phyloP scores from a whole-genome alignment of 108 stramenopile genomes.

The Skeletonema marinoi region DNA sequence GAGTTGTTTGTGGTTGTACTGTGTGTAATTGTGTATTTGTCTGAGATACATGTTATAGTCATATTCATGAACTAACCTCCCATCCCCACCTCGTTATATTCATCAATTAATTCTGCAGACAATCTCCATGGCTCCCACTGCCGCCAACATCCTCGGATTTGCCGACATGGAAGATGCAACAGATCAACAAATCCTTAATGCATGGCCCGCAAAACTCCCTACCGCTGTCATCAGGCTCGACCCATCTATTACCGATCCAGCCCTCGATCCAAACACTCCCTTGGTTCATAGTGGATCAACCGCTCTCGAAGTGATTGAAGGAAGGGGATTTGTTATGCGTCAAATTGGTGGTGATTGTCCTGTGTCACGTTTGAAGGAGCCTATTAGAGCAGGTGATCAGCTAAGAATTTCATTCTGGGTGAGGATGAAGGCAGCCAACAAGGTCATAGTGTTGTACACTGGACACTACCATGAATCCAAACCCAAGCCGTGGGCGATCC shows the following conservation, averaged over 20 bases:
- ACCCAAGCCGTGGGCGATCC: constrained; percentile 14
- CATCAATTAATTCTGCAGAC: not conserved
- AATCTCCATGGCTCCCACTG: constrained; percentile 1
- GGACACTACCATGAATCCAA: constrained; percentile 30
- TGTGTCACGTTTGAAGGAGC: not conserved
- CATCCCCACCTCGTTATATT: not conserved
- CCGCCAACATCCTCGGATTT: constrained; percentile 1
- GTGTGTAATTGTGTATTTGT: not conserved
- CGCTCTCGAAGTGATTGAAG: constrained; percentile 7
- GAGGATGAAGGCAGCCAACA: constrained; percentile 2
- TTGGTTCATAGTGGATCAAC: constrained; percentile 16
- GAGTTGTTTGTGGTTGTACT: not conserved
- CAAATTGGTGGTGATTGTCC: constrained; percentile 20
- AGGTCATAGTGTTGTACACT: constrained; percentile 35
- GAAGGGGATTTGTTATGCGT: constrained; percentile 28
- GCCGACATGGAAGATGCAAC: constrained; percentile 25
- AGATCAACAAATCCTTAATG: not conserved
- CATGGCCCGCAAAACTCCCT: constrained; percentile 4
- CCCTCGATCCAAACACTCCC: not conserved
- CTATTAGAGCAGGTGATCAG: constrained; percentile 20
- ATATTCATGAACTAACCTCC: not conserved
- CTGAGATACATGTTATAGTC: no score
- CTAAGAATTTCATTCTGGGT: constrained; percentile 25
- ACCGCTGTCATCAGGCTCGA: not conserved
- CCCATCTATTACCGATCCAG: not conserved